Evolutionary conservation across 2,329 filamentous ascomycete genomes (phyloP), one percentile per base, ranked within the genome.

Genomic region (Fusarium musae): DNA sequence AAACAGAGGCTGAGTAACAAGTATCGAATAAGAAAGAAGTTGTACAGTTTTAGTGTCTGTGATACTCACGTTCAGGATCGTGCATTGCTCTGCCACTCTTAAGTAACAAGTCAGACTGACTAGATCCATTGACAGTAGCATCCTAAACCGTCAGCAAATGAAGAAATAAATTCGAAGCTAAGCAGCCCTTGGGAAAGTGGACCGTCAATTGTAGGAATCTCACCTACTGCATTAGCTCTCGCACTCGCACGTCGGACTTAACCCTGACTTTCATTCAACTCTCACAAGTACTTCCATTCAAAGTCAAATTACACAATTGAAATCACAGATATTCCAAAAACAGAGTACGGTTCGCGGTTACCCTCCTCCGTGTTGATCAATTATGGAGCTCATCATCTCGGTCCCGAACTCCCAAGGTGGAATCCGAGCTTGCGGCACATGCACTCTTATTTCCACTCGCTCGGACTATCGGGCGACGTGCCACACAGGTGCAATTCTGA

Each of bases 391-490:
- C 4, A n/a, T 0, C 11, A 49, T 28, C 54, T 58, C 54, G 54
- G 54, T 47, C 30, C 54, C 54, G 54, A 58, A 23, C 6, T 10
- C n/a, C 1, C 5, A n/a, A 28, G 23, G 23, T 49, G n/a, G 28
- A 36, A 28, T 34, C 40, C 54, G 54, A 49, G 32, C 26, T 34
- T 46, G 42, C 54, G 30, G 54, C 40, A 26, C 32, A 21, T 28
- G 30, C 10, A 17, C 17, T 1, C 4, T 5, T 28, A 28, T 21
- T 58, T 47, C 9, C 9, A 21, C 39, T n/a, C 17, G 9, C 17
- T 53, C 57, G 44, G 57, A 26, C 44, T 26, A 53, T 59, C 57
- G 57, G 34, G 44, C 57, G 44, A 53, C 16, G 34, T 52, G 34
- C 57, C 57, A 53, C 36, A 26, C 40, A 49, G 15, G 40, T 36